Conservation (phyloP, 495 filamentous ascomycete species). For the Cenococcum geophilum region DNA sequence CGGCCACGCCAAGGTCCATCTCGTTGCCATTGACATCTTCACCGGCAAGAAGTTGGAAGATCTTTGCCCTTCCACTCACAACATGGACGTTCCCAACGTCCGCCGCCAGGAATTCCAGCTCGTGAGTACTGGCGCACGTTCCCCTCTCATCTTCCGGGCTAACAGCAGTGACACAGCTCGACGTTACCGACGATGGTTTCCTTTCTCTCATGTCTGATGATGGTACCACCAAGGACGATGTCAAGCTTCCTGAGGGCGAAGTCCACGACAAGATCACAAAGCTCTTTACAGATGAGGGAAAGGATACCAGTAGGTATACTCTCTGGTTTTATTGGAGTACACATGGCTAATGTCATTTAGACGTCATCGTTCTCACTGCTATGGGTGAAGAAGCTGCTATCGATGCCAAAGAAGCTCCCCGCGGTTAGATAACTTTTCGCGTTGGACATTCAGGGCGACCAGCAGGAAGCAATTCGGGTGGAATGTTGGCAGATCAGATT, state of each 20-base stretch:
- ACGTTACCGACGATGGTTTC: conserved; percentile 85
- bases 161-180: conserved; percentile 52
- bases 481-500: conserved; percentile 15
- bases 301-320: conserved; percentile 70
- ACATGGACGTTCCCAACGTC: conserved; percentile 99
- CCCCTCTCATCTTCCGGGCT: not conserved
- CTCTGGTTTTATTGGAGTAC: not conserved
- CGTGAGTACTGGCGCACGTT: conserved; percentile 51
- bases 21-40: conserved; percentile 97
- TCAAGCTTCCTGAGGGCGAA: conserved; percentile 87
- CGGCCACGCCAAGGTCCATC: conserved; percentile 99
- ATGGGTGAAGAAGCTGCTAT: conserved; percentile 94
- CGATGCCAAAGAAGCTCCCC: conserved; percentile 85
- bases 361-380: conserved; percentile 82
- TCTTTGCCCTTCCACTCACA: conserved; percentile 98
- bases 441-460: conserved; percentile 22
- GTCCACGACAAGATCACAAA: conserved; percentile 72
- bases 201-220: conserved; percentile 78
- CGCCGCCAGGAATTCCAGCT: conserved; percentile 85
- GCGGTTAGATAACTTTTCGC: conserved; percentile 33
- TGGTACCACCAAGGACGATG: conserved; percentile 84
- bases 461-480: conserved; percentile 16
- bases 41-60: conserved; percentile 99
- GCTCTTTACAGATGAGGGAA: conserved; percentile 67
- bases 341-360: conserved; percentile 44